These are phyloP conservation scores for Pleurotus ostreatus DNA, from an alignment of 768 basidiomycete genomes.

Conservation along the genomic window DNA sequence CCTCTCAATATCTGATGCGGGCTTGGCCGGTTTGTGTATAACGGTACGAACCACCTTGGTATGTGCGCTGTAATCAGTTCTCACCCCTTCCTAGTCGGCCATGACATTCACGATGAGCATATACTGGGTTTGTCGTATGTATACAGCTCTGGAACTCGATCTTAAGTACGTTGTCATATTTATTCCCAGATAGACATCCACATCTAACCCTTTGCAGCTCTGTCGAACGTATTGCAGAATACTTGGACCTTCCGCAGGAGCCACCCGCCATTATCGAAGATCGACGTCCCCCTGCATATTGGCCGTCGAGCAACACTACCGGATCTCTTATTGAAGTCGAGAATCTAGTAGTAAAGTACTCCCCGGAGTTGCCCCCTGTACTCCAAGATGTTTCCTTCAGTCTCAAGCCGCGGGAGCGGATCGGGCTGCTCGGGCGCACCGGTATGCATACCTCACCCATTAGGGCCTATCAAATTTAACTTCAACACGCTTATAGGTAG, in stretches of 20 bases:
- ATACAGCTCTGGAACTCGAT: conserved; percentile 64
- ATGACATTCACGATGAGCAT: conserved; percentile 48
- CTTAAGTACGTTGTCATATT: conserved; percentile 51
- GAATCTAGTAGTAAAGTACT: conserved; percentile 77
- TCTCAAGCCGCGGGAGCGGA: conserved; percentile 65
- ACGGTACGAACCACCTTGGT: conserved; percentile 26
- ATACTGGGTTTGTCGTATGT: conserved; percentile 49
- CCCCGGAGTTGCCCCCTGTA: conserved; percentile 79
- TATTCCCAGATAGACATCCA: not conserved
- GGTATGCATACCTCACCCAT: conserved; percentile 27
- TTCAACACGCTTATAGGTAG: conserved; percentile 42
- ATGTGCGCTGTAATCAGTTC: not conserved
- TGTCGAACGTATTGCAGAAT: conserved; percentile 89
- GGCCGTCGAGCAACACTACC: conserved; percentile 73
- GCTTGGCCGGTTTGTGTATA: conserved; percentile 70
- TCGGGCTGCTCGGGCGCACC: conserved; percentile 80
- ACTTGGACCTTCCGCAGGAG: conserved; percentile 86
- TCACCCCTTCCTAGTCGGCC: conserved; percentile 13
- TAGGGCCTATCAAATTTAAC: not conserved
- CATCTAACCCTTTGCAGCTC: conserved; percentile 42
- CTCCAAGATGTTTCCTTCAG: conserved; percentile 73
- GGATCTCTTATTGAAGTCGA: conserved; percentile 64
- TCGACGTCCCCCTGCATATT: conserved; percentile 82
- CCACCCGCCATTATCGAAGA: conserved; percentile 73
- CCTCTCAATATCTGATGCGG: conserved; percentile 55